A percentile compares a stretch with the other conserved stretches of the same genome.
Conservation (phyloP, 2,329 filamentous ascomycete species). For the Colletotrichum sp. region DNA sequence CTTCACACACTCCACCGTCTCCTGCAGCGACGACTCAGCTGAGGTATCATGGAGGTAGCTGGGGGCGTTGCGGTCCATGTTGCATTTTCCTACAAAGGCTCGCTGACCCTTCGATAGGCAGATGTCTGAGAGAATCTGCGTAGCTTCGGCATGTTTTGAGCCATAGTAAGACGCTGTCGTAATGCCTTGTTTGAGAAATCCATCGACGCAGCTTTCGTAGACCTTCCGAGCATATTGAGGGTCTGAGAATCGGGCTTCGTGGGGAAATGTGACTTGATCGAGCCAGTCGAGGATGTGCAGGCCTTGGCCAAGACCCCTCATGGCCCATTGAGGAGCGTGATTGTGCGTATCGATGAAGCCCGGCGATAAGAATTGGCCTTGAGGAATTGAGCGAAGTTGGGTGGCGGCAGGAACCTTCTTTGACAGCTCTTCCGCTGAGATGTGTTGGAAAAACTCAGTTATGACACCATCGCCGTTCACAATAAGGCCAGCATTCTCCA, state of each 20-base stretch:
- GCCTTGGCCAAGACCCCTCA: slow-evolving; percentile 53
- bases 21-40: slow-evolving; percentile 50
- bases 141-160: slow-evolving; percentile 60
- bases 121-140: slow-evolving; percentile 59
- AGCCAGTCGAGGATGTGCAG: slow-evolving; percentile 68
- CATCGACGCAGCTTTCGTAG: slow-evolving; percentile 58
- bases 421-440: not conserved
- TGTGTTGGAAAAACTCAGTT: slow-evolving; percentile 23
- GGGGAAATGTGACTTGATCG: slow-evolving; percentile 66
- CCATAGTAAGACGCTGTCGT: slow-evolving; percentile 68
- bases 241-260: slow-evolving; percentile 66
- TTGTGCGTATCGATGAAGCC: slow-evolving; percentile 72
- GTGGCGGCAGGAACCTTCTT: slow-evolving; percentile 12
- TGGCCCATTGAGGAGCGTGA: slow-evolving; percentile 65
- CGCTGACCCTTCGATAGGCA: slow-evolving; percentile 60
- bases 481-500: slow-evolving; percentile 41
- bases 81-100: slow-evolving; percentile 67
- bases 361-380: slow-evolving; percentile 59
- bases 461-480: slow-evolving; percentile 29
- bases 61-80: slow-evolving; percentile 64
- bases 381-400: slow-evolving; percentile 34
- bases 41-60: slow-evolving; percentile 56
- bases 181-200: slow-evolving; percentile 65
- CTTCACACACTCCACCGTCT: slow-evolving; percentile 54
- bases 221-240: slow-evolving; percentile 53